phyloP scores from a whole-genome alignment of 148 eudicot species.

The Heliosperma pusillum region DNA sequence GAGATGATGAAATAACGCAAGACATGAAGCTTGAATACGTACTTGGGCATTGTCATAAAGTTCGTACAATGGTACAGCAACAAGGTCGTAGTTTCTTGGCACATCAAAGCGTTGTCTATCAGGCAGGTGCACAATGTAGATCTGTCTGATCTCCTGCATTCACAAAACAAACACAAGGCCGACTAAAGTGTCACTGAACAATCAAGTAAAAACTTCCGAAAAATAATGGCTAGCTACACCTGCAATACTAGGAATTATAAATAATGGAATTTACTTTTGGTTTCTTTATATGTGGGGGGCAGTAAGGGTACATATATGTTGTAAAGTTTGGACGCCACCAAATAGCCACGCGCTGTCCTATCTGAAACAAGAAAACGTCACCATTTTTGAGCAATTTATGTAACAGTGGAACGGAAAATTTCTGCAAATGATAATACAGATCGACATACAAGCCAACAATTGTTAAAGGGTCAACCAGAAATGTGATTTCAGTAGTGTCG shows the following conservation, averaged over 20 bases:
- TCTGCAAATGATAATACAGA: too few species aligned
- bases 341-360: slow-evolving; percentile 74
- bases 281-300: slow-evolving; percentile 75
- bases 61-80: slow-evolving; percentile 76
- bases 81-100: slow-evolving; percentile 68
- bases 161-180: not conserved
- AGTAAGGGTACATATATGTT: slow-evolving; percentile 68
- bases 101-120: slow-evolving; percentile 70
- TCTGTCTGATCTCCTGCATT: slow-evolving; percentile 74
- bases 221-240: not conserved
- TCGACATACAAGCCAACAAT: too few species aligned
- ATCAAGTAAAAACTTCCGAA: not conserved
- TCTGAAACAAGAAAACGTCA: slow-evolving; percentile 37
- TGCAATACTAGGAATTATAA: not conserved
- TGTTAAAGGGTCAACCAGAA: too few species aligned
- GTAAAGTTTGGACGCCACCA: slow-evolving; percentile 94
- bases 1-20: not conserved
- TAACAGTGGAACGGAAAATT: too few species aligned
- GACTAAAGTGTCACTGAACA: not conserved
- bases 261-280: slow-evolving; percentile 47
- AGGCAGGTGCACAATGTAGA: slow-evolving; percentile 59
- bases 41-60: slow-evolving; percentile 73
- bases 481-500: too few species aligned
- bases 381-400: too few species aligned
- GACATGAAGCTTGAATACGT: not conserved